Evolutionary conservation across 306 rosid species (phyloP).

Genomic region (Citrullus mucosospermus): DNA sequence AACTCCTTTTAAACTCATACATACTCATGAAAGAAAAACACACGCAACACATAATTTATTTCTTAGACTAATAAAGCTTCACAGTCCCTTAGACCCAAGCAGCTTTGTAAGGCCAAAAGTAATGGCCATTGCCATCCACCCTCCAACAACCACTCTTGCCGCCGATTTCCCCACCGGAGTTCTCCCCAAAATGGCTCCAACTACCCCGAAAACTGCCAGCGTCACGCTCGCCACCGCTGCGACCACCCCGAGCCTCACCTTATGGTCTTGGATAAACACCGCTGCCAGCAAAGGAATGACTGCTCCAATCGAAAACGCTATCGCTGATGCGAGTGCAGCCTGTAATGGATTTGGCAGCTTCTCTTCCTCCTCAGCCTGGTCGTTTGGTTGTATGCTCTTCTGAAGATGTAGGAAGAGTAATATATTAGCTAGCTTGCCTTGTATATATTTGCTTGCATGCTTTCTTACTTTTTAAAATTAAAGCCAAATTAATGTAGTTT

Average conservation of each 20-base stretch:
- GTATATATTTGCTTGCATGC: no score
- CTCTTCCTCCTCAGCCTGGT: not conserved
- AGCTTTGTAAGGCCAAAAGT: slow-evolving; percentile 13
- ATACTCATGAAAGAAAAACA: no score
- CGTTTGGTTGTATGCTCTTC: not conserved
- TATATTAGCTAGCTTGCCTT: not conserved
- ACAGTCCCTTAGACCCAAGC: not conserved
- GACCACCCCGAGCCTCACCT: not conserved
- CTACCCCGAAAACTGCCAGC: not conserved
- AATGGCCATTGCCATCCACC: slow-evolving; percentile 12
- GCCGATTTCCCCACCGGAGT: not conserved
- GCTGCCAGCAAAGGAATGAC: slow-evolving; percentile 6
- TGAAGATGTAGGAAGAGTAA: not conserved
- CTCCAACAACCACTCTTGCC: slow-evolving; percentile 3
- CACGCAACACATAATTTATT: not conserved
- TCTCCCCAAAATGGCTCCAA: slow-evolving; percentile 4
- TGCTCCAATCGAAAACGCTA: slow-evolving; percentile 9
- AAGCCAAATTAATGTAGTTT: no score
- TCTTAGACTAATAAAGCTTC: not conserved
- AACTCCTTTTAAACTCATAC: not conserved
- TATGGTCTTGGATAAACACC: not conserved
- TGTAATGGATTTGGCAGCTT: slow-evolving; percentile 6
- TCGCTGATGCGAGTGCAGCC: slow-evolving; percentile 2
- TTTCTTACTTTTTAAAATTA: no score
- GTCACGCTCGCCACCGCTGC: slow-evolving; percentile 1